Conservation (phyloP, 345 rosid species). For the Euphorbia tirucalli region DNA sequence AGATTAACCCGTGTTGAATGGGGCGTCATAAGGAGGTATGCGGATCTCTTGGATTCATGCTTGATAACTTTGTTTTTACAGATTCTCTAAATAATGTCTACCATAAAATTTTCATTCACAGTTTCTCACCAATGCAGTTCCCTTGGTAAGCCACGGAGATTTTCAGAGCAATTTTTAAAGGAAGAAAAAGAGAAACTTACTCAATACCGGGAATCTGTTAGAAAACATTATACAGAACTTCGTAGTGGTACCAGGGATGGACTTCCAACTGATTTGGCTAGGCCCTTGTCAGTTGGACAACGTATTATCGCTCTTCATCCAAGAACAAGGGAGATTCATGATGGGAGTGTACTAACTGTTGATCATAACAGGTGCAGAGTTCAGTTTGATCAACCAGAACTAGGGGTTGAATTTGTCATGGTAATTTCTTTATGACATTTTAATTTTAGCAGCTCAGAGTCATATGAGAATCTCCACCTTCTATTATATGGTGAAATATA, state of each 20-base stretch:
- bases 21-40: slow-evolving; percentile 95
- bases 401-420: slow-evolving; percentile 89
- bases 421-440: slow-evolving; percentile 36
- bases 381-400: slow-evolving; percentile 72
- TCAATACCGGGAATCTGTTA: slow-evolving; percentile 85
- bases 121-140: slow-evolving; percentile 56
- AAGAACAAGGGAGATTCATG: slow-evolving; percentile 76
- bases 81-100: background rate
- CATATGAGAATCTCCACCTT: background rate
- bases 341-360: slow-evolving; percentile 87
- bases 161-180: slow-evolving; percentile 71
- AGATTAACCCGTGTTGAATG: slow-evolving; percentile 94
- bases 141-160: slow-evolving; percentile 95
- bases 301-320: slow-evolving; percentile 85
- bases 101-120: background rate
- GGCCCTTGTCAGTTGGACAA: slow-evolving; percentile 87
- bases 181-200: slow-evolving; percentile 88
- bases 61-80: background rate
- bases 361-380: slow-evolving; percentile 77
- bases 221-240: slow-evolving; percentile 79
- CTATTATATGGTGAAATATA: background rate
- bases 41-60: slow-evolving; percentile 4
- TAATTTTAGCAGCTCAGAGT: background rate
- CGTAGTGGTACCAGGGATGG: slow-evolving; percentile 79
- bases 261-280: slow-evolving; percentile 88